Base-by-base conservation (phyloP, 1,284 basidiomycete genomes). In the Termitomyces sp. region DNA sequence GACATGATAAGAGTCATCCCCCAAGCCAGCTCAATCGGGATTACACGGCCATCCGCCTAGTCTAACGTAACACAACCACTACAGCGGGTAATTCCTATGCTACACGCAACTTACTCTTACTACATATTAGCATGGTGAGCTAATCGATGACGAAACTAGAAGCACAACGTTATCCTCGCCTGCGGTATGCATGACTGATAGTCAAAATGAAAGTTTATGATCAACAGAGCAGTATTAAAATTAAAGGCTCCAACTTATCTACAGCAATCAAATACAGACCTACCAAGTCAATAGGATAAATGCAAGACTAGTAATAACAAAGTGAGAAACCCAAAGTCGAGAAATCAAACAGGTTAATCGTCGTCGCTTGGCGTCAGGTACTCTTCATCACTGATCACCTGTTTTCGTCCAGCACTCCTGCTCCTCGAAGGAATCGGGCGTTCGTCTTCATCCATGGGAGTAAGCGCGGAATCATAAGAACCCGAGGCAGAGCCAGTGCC, bases 311-410 rank as follows among this genome's bases (percentile, higher is more conserved):
- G 28, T 42, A 36, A 40, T 47, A 51, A 38, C 34, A 39, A 26
- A 45, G 19, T 12, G 46, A 44, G 28, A 43, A 21, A 53, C 30
- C 54, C 47, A 39, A 44, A 50, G 28, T 28, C 13, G 49, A 59
- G 52, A 47, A 50, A 52, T 33, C 58, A 46, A 53, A 42, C 8
- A 30, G 60, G 39, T 65, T 64, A 82, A 17, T 84, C 83, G 39
- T 84, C 81, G 53, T 83, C 81, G 58, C 79, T 83, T 34, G 79
- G 80, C 21, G 82, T 84, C 60, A 84, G 68, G 64, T 83, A 84
- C 68, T 89, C 88, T 58, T 90, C 88, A 62, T 90, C 88, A 62
- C 87, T 90, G 68, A 89, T 70, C 53, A 90, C 79, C 68, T 84
- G 83, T 66, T 84, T 88, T 58, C 86, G 74, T 41, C 79, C 76